phyloP scores from a whole-genome alignment of 495 filamentous ascomycete genomes.

The Parmelia sp. region DNA sequence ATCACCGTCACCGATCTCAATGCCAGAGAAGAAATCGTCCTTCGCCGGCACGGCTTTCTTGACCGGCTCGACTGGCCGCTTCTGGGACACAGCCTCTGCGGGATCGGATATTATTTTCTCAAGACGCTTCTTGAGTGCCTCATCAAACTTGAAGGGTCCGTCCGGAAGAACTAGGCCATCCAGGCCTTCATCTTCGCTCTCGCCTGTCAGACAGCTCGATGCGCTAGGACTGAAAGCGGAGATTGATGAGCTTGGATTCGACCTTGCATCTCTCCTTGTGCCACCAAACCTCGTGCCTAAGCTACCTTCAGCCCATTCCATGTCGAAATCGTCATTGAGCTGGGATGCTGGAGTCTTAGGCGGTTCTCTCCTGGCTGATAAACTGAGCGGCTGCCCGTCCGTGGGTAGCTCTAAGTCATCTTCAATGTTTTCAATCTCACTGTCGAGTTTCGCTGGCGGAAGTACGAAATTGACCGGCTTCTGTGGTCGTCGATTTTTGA shows the following conservation, averaged over 20 bases:
- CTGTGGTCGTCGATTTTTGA: slow-evolving; percentile 49
- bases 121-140: slow-evolving; percentile 64
- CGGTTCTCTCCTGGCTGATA: slow-evolving; percentile 53
- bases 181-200: slow-evolving; percentile 88
- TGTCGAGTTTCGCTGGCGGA: slow-evolving; percentile 37
- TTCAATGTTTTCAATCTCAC: slow-evolving; percentile 62
- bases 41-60: slow-evolving; percentile 41
- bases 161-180: slow-evolving; percentile 78
- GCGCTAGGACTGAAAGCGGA: slow-evolving; percentile 87
- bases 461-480: slow-evolving; percentile 48
- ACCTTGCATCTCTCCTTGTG: slow-evolving; percentile 67
- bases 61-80: slow-evolving; percentile 22
- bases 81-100: slow-evolving; percentile 30
- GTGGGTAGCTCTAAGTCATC: slow-evolving; percentile 68
- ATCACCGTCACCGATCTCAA: slow-evolving; percentile 81
- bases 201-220: slow-evolving; percentile 81
- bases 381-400: slow-evolving; percentile 49
- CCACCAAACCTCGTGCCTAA: slow-evolving; percentile 83
- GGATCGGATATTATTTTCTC: slow-evolving; percentile 44
- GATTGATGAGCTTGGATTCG: slow-evolving; percentile 74
- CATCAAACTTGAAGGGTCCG: slow-evolving; percentile 73
- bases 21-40: slow-evolving; percentile 79
- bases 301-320: slow-evolving; percentile 87
- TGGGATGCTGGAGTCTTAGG: slow-evolving; percentile 51
- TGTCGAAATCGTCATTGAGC: slow-evolving; percentile 65